Evolutionary conservation across 768 basidiomycete species (phyloP).

Genomic region (Pleurotus giganteus): DNA sequence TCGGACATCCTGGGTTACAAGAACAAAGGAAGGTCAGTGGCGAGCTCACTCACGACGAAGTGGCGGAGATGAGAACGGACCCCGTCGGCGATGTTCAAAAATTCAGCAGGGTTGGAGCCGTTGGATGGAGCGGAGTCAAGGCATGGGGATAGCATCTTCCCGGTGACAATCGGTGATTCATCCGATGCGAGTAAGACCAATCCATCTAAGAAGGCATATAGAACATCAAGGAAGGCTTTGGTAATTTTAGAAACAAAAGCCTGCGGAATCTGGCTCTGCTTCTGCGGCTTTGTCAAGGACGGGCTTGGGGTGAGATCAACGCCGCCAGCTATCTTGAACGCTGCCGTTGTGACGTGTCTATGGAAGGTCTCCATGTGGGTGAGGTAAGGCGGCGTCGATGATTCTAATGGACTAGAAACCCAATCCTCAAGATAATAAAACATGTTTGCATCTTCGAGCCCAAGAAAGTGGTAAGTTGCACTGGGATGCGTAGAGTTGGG

Average conservation of each 20-base stretch:
- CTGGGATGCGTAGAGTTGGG: background rate
- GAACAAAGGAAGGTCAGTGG: constrained; percentile 1
- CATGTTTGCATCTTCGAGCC: constrained; percentile 61
- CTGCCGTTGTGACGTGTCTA: constrained; percentile 67
- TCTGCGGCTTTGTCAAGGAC: constrained; percentile 46
- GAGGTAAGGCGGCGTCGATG: constrained; percentile 72
- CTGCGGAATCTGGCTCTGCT: constrained; percentile 59
- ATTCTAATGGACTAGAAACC: constrained; percentile 59
- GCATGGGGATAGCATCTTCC: constrained; percentile 31
- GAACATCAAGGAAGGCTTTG: constrained; percentile 79
- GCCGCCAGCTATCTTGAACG: constrained; percentile 81
- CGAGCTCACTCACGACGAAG: constrained; percentile 7
- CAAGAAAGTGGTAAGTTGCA: background rate
- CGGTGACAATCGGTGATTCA: constrained; percentile 51
- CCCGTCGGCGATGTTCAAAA: constrained; percentile 59
- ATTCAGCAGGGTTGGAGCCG: constrained; percentile 50
- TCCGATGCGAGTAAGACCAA: constrained; percentile 76
- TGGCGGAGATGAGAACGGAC: constrained; percentile 37
- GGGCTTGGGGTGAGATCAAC: constrained; percentile 49
- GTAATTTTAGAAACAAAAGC: constrained; percentile 74
- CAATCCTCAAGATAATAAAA: constrained; percentile 90
- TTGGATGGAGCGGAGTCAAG: constrained; percentile 20
- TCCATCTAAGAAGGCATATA: constrained; percentile 87
- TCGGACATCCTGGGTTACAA: constrained; percentile 66
- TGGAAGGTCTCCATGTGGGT: constrained; percentile 81